Base-by-base conservation (phyloP, 1,139 yeast species). In the Debaryomyces sp. region DNA sequence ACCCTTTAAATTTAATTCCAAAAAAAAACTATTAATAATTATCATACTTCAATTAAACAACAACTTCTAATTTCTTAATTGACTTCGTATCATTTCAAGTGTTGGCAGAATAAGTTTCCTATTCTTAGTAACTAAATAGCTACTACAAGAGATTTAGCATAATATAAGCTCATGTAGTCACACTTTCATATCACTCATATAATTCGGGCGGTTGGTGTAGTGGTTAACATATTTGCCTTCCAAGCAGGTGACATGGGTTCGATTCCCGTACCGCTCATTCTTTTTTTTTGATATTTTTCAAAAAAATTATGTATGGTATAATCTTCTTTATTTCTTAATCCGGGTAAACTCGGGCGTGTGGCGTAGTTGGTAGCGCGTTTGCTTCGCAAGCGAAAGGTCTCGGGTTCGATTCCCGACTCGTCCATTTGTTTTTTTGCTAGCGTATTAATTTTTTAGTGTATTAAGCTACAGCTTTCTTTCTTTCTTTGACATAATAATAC, bases 311-410 rank as follows among this genome's bases (percentile, higher is more conserved):
- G 9, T 3, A 4, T 26, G 3, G 1, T 9, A 26, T 26, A 6
- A 4, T 26, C 6, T 26, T 9, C 29, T 26, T 26, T 10, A 26
- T 9, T 30, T 30, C 2, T 1, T 30, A 6, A 27, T 17, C 6
- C 21, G 12, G 21, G 21, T 18, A 32, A 30, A 32, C 12, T 32
- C 8, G 90, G 90, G 90, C 89, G 89, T 84, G 89, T 85, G 89
- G 90, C 90, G 89, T 80, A 85, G 90, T 84, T 83, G 90, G 90
- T 84, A 85, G 89, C 89, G 90, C 89, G 89, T 82, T 82, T 87
- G 84, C 89, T 84, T 85, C 82, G 90, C 90, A 84, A 82, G 89
- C 83, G 87, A 82, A 82, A 84, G 90, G 89, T 84, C 90, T 82
- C 84, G 82, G 89, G 90, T 85, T 85, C 90, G 87, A 85, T 79